Base-by-base conservation (phyloP, 371 early-diverging fungal species). In the Capillidium heterosporum region DNA sequence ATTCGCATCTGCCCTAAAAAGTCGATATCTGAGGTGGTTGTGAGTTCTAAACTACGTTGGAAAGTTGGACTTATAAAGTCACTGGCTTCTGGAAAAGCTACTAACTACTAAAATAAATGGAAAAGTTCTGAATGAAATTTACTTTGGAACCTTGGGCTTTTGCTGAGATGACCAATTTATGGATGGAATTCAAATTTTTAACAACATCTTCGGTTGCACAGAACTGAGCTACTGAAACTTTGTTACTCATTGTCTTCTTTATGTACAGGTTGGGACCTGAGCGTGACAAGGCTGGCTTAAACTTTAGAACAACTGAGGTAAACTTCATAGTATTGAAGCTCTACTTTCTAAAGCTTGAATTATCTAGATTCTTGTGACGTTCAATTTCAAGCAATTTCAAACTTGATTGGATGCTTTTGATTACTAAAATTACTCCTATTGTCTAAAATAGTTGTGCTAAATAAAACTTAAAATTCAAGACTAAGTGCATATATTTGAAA, bases 31-130 rank as follows among this genome's bases (percentile, higher is more conserved):
- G 43, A 32, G 17, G 42, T n/a, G 0, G 68, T 67, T 0, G 85
- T 71, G 15, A 85, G 66, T 3, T 61, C 46, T 0, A 73, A 39
- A 4, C 74, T 65, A 54, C 78, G 72, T 17, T 69, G 68, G 17
- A 63, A 64, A 39, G 65, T 65, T 24, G 63, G 67, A 11, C 82
- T 75, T 43, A 89, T 81, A 59, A 85, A 90, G 64, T 91, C 91
- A 28, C 81, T 78, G 4, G 85, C 78, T 60, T 90, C 91, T 0
- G 90, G 90, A 10, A 90, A 67, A 66, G 88, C 90, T 23, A 89
- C 82, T 81, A 42, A 15, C 28, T 21, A 17, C 15, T 2, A 28
- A 2, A 5, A 3, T 21, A 27, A 49, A 15, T 35, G 50, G 11
- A 52, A 21, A 27, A n/a, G 15, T 3, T 19, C 55, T 40, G 39